phyloP scores from a whole-genome alignment of 2,329 filamentous ascomycete species.

The Pseudocercospora macadamiae region DNA sequence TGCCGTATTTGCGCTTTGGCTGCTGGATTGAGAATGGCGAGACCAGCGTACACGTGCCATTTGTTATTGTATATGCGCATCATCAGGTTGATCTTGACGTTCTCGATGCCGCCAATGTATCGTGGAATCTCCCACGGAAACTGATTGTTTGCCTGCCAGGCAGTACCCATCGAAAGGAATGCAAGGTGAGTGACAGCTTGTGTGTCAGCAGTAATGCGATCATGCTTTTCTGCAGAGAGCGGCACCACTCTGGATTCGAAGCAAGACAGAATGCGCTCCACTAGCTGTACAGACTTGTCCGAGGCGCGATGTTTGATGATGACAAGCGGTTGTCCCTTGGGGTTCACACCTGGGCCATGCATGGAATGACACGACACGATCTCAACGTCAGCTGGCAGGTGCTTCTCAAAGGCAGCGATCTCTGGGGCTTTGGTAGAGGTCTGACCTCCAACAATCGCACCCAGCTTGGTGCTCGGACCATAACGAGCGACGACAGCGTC shows the following conservation, averaged over 20 bases:
- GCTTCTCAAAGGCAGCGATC: conserved; percentile 86
- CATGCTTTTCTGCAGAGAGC: conserved; percentile 83
- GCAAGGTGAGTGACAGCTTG: conserved; percentile 97
- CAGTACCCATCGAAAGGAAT: conserved; percentile 94
- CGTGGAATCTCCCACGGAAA: conserved; percentile 97
- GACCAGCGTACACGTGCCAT: conserved; percentile 98
- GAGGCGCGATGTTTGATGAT: conserved; percentile 91
- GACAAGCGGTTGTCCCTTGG: conserved; percentile 86
- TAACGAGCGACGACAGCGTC: conserved; percentile 83
- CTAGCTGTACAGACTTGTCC: conserved; percentile 72
- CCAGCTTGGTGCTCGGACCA: conserved; percentile 92
- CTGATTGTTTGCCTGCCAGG: conserved; percentile 92
- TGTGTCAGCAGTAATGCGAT: conserved; percentile 96
- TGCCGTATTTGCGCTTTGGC: conserved; percentile 91
- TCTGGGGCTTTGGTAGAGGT: conserved; percentile 98
- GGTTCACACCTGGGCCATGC: conserved; percentile 88
- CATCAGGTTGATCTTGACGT: conserved; percentile 98
- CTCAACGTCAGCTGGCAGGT: conserved; percentile 84
- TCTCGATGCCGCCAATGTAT: conserved; percentile 96
- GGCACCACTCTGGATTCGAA: conserved; percentile 85
- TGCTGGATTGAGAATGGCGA: conserved; percentile 94
- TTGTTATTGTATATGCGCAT: conserved; percentile 97
- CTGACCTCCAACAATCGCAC: conserved; percentile 94
- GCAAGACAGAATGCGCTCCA: conserved; percentile 79
- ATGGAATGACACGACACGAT: conserved; percentile 97